phyloP scores from a whole-genome alignment of 164 flowering plant genomes.

The grape (Vitis vinifera) region ASM3070453v1 NC_081808.1:17494001-17494500 shows the following conservation, averaged over 20 bases:
- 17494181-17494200: conserved; percentile 42
- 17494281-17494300: conserved; percentile 24
- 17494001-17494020: too few species aligned
- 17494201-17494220: conserved; percentile 31
- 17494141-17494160: conserved; percentile 43
- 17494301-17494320: conserved; percentile 29
- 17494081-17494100: background rate
- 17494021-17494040: too few species aligned
- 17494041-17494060: too few species aligned
- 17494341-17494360: conserved; percentile 33
- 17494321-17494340: conserved; percentile 47
- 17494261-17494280: conserved; percentile 12
- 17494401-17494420: conserved; percentile 56
- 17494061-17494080: background rate
- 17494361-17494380: conserved; percentile 43
- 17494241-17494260: conserved; percentile 44
- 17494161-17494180: conserved; percentile 24
- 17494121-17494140: conserved; percentile 38
- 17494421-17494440: conserved; percentile 23
- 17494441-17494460: too few species aligned
- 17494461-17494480: too few species aligned
- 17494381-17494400: conserved; percentile 51
- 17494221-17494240: conserved; percentile 39
- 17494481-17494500: too few species aligned
- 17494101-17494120: conserved; percentile 26